Evolutionary conservation across 164 flowering plant species (phyloP).

Genomic region (Cinnamomum chago): DNA sequence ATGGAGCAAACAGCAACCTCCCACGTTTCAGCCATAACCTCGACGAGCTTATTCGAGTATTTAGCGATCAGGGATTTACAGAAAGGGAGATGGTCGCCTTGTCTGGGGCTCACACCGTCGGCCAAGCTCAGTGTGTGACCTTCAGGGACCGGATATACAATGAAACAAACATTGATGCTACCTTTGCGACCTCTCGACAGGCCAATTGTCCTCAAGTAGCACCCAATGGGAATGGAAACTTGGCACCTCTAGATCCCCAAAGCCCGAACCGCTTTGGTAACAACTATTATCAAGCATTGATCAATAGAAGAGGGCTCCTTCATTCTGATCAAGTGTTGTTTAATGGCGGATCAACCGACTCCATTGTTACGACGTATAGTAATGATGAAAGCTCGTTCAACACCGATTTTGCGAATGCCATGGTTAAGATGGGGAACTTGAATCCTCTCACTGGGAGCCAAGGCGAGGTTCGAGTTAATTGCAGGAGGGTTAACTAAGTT

Average conservation of each 20-base stretch:
- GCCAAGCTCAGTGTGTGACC: not conserved
- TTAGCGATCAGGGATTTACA: slow-evolving; percentile 27
- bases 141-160: not conserved
- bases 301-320: no score
- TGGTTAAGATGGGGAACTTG: no score
- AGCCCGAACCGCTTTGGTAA: no score
- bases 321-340: not conserved
- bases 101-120: not conserved
- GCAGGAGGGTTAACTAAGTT: not conserved
- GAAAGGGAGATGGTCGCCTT: not conserved
- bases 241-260: not conserved
- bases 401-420: not conserved
- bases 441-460: not conserved
- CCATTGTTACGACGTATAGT: not conserved
- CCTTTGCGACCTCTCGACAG: not conserved
- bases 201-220: no score
- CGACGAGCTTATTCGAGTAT: slow-evolving; percentile 12
- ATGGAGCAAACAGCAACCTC: slow-evolving; percentile 26
- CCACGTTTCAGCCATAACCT: slow-evolving; percentile 23
- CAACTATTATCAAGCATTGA: no score
- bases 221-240: not conserved
- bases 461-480: not conserved
- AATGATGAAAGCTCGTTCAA: not conserved
- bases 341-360: not conserved
- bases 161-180: not conserved